Evolutionary conservation across 768 basidiomycete genomes (phyloP), one percentile per base, ranked within the genome.

Genomic region (Heimioporus sp.): DNA sequence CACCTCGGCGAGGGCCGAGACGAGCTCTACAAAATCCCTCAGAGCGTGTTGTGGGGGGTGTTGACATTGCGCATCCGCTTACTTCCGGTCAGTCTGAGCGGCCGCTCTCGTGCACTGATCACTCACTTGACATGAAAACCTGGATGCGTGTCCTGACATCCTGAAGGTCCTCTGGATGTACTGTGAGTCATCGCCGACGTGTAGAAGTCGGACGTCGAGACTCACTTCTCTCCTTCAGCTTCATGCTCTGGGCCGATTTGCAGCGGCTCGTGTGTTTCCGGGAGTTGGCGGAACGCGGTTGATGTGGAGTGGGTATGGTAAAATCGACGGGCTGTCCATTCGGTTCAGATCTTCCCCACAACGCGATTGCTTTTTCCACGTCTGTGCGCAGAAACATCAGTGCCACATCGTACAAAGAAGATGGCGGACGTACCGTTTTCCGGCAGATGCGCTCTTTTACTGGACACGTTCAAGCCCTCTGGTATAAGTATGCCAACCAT

Each of bases 41-140:
- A 59, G 28, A 16, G 42, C 49, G 20, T 9, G 12, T 4, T 0
- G 15, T 43, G 52, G 52, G 13, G 49, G 58, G 1, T 45, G 24
- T 30, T 24, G 44, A 51, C 40, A 46, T 2, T 2, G 20, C 37
- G 30, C 49, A n/a, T 17, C n/a, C 24, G 32, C 58, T 61, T 12
- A 32, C 12, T 12, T 28, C 34, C 4, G 13, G 34, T 35, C 5
- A 15, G 34, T 13, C 34, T 15, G 12, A 35, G 5, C 8, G 15
- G 34, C 13, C 15, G 34, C 35, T 15, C 10, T 15, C 35, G 12
- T 28, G 6, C 19, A 15, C 5, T 7, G 24, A 28, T 43, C 12
- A 11, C 35, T 39, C 21, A 61, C 58, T 5, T 36, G 58, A 58
- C 37, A 60, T 17, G 8, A 51, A 59, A 34, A 56, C 56, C 35